Evolutionary conservation across 1,284 basidiomycete genomes (phyloP).

Genomic region (Rhodotorula sp.): DNA sequence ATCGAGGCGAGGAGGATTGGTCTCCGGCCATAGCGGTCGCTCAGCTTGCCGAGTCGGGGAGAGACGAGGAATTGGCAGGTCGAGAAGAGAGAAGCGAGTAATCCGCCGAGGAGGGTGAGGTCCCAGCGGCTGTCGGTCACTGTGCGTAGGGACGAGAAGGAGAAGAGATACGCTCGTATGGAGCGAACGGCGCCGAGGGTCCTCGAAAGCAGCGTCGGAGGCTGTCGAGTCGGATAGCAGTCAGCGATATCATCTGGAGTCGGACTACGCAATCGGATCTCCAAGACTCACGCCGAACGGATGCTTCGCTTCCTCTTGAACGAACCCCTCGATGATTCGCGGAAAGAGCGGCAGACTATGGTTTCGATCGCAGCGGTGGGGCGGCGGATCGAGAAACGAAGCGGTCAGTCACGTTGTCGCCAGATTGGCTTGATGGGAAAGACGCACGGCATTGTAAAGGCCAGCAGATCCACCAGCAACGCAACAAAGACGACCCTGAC

Average conservation of each 20-base stretch:
- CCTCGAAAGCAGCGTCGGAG: constrained; percentile 26
- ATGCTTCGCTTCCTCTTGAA: constrained; percentile 15
- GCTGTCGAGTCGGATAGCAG: not conserved
- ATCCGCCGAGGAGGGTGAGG: constrained; percentile 42
- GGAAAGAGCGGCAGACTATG: constrained; percentile 40
- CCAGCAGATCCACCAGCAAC: constrained; percentile 39
- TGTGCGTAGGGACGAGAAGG: constrained; percentile 9
- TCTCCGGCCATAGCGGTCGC: constrained; percentile 79
- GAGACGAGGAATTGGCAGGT: constrained; percentile 81
- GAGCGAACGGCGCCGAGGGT: constrained; percentile 22
- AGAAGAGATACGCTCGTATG: constrained; percentile 29
- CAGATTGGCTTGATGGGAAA: not conserved
- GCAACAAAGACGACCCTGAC: constrained; percentile 39
- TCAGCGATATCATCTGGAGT: not conserved
- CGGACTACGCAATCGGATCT: not conserved
- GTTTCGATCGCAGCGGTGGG: not conserved
- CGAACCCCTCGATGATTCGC: constrained; percentile 38
- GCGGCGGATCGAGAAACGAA: not conserved
- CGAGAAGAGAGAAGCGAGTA: constrained; percentile 45
- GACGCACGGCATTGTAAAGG: constrained; percentile 41
- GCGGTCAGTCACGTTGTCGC: too few species aligned
- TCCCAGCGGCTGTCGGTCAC: constrained; percentile 24
- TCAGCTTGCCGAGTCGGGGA: constrained; percentile 66
- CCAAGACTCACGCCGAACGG: not conserved
- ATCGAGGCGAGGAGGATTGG: constrained; percentile 75